Evolutionary conservation across 768 basidiomycete genomes (phyloP).

Genomic region (Termitomyces sp.): DNA sequence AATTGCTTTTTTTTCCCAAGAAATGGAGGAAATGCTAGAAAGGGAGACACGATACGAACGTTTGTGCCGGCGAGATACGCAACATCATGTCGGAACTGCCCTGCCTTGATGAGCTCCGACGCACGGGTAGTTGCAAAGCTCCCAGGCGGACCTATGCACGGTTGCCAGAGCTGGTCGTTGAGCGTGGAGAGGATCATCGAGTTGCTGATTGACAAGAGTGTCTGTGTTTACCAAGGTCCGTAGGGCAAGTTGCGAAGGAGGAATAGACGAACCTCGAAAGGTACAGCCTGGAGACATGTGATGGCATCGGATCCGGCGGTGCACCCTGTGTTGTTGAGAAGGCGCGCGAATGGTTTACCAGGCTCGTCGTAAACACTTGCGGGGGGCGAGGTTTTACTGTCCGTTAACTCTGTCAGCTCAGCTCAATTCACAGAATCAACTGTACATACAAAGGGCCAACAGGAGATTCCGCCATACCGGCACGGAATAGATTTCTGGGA

Average conservation of each 20-base stretch:
- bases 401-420: not conserved
- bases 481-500: slow-evolving; percentile 35
- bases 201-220: slow-evolving; percentile 41
- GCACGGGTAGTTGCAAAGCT: slow-evolving; percentile 42
- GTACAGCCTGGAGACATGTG: slow-evolving; percentile 38
- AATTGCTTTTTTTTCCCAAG: too few species aligned
- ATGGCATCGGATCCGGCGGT: slow-evolving; percentile 38
- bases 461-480: slow-evolving; percentile 48
- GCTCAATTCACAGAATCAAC: not conserved
- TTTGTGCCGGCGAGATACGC: slow-evolving; percentile 54
- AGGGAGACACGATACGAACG: slow-evolving; percentile 31
- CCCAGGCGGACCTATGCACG: slow-evolving; percentile 43
- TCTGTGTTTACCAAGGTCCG: slow-evolving; percentile 21
- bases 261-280: slow-evolving; percentile 30
- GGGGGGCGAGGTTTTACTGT: slow-evolving; percentile 46
- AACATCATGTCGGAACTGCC: slow-evolving; percentile 42
- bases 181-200: slow-evolving; percentile 36
- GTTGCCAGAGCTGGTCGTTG: slow-evolving; percentile 54
- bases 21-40: not conserved
- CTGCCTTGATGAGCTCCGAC: slow-evolving; percentile 36
- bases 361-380: slow-evolving; percentile 43
- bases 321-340: slow-evolving; percentile 43
- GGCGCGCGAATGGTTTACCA: slow-evolving; percentile 42
- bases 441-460: slow-evolving; percentile 46
- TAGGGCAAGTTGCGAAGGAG: not conserved